phyloP scores from a whole-genome alignment of 108 stramenopile species.

The Skeletonema marinoi region DNA sequence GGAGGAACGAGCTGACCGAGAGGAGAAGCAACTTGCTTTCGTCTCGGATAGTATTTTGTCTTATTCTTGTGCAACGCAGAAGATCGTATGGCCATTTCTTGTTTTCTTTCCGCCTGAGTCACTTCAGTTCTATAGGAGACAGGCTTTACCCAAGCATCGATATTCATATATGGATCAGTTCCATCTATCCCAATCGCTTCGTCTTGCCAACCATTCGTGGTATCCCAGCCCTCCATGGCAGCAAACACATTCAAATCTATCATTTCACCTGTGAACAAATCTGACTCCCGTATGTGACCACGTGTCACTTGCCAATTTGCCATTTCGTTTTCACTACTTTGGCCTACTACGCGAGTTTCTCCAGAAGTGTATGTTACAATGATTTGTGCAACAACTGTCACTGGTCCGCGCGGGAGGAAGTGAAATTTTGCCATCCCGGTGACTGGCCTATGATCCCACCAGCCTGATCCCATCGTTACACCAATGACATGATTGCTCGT shows the following conservation, averaged over 20 bases:
- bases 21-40: slow-evolving; percentile 14
- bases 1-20: slow-evolving; percentile 28
- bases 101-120: background rate
- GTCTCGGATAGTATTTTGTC: background rate
- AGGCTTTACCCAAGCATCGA: slow-evolving; percentile 16
- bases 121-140: slow-evolving; percentile 22
- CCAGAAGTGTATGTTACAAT: slow-evolving; percentile 9
- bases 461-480: slow-evolving; percentile 42
- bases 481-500: slow-evolving; percentile 15
- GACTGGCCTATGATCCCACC: slow-evolving; percentile 49
- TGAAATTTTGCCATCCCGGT: slow-evolving; percentile 27
- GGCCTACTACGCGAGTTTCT: background rate
- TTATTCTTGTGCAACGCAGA: slow-evolving; percentile 13
- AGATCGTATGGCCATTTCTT: slow-evolving; percentile 11
- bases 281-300: slow-evolving; percentile 40
- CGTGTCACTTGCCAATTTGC: slow-evolving; percentile 27
- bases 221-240: slow-evolving; percentile 42
- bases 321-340: background rate
- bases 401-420: slow-evolving; percentile 22
- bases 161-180: slow-evolving; percentile 4
- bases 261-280: slow-evolving; percentile 48
- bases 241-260: slow-evolving; percentile 14
- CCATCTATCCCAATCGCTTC: background rate
- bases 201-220: slow-evolving; percentile 9
- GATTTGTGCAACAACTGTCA: slow-evolving; percentile 25